Evolutionary conservation across 257 asterid species (phyloP), one percentile per base, ranked within the genome.

Genomic region (Solanum etuberosum): DNA sequence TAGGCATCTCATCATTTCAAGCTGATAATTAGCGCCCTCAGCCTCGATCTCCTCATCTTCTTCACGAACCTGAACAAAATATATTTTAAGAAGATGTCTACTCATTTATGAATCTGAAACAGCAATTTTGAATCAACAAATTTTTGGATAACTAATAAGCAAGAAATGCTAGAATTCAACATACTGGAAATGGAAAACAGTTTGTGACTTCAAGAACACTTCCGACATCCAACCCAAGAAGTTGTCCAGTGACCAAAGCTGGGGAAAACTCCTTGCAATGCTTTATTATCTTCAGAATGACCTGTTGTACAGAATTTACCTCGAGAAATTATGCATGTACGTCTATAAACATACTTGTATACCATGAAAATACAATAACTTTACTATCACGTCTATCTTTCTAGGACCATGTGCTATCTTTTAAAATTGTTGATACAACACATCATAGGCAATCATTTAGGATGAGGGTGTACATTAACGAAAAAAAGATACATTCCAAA

Each of bases 1-100:
- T 84, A 97, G 89, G 93, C 99, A 97, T 90, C 99, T 94, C 99
- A 97, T 97, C 99, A 97, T 94, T 87, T 97, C 99, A 86, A 97
- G 98, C 91, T 97, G 99, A 90, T 97, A 97, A 91, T 94, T 97
- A 83, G 98, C 98, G 86, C 99, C 99, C 83, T 97, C 99, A 6
- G 98, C 95, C 91, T 97, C 98, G 35, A 94, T 88, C 95, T 97
- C 99, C 89, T 95, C 99, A 89, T 97, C 99, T 86, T 97, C 99
- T 91, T 95, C 99, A n/a, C 98, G 95, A 70, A 94, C 91, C 99
- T 96, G 88, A 46, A 29, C 61, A 80, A 14, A 46, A 80, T 0
- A 27, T 2, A 40, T 8, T 20, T 27, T 27, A 14, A 13, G 72
- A 54, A 86, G 27, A 15, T 7, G 59, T 21, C 25, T 29, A 68